Evolutionary conservation across 129 eudicot genomes (phyloP), one percentile per base, ranked within the genome.

Genomic region (Heracleum sosnowskyi): DNA sequence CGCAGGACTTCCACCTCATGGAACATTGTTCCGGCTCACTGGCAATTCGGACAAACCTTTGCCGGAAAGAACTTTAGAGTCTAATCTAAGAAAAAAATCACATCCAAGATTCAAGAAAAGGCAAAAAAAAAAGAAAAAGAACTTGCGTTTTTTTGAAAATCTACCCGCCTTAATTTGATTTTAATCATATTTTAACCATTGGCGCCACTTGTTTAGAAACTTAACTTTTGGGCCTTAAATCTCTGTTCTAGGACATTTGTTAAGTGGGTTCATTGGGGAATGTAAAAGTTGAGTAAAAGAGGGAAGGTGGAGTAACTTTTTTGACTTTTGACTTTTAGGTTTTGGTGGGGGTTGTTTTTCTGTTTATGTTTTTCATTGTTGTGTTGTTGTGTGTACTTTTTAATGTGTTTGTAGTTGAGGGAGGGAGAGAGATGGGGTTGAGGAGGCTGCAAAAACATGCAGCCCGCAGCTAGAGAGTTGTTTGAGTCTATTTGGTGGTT

Each of bases 31-130:
- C 97, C 96, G 0, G 87, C 96, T 9, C 79, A 79, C 78, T 92
- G 97, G 97, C 97, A 90, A 79, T 92, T 92, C 68, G 97, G 97
- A 45, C 97, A 91, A 81, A 91, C 97, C 7, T 91, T 89, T 79
- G 71, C 82, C 0, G 96, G 97, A 57, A 90, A 92, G 85, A 92
- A 92, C 81, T 92, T 92, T 73, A 84, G 97, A 41, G 91, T 92
- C 63, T 92, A 74, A 81, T 92, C 63, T 92, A 74, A 81, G 16
- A 29, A 42, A 57, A 3, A 37, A 9, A n/a, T 7, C 8, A 18
- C 1, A 22, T 57, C 31, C 33, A n/a, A n/a, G 66, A 55, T 55
- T 24, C 64, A 24, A 57, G 11, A 31, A 3, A 47, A 53, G 2
- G 7, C 24, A 1, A 1, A 74, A 34, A 47, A 1, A 28, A 44